Evolutionary conservation across 2,329 filamentous ascomycete species (phyloP), one percentile per base, ranked within the genome.

Genomic region (Colletotrichum lini): DNA sequence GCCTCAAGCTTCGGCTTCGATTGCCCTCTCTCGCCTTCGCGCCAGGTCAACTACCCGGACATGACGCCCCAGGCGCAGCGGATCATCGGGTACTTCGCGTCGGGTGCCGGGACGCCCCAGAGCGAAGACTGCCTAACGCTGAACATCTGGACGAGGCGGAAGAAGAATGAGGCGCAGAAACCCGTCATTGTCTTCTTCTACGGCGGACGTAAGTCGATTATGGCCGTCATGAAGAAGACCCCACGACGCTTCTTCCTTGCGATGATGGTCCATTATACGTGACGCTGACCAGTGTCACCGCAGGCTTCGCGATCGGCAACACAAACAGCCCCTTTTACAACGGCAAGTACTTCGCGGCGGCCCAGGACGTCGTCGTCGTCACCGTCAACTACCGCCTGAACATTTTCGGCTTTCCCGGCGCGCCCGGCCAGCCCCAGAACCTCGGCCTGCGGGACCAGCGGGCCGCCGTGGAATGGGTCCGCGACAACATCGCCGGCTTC

Each of bases 361-460:
- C 81, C 0, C 77, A 86, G 61, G 84, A 86, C 49, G 78, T 85
- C 1, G 76, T 88, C 2, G 77, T 87, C 0, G 81, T 87, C 2
- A 83, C 83, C 0, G 77, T 87, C 66, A 87, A 86, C 78, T 87
- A 84, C 72, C 82, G 84, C 1, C 49, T 83, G 52, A 82, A 81
- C 67, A 79, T 84, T 69, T 83, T 85, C 52, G 82, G 83, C 40
- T 84, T 84, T 66, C 83, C 82, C 0, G 79, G 79, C 4, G 77
- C 76, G 0, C 75, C 79, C 69, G 73, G 62, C 1, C 66, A 66
- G 26, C 47, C 66, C 0, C 78, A 81, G 45, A 88, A 88, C 65
- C 74, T 86, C 1, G 85, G 85, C 0, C 75, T 88, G 4, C 79
- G 82, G 1, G 87, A 90, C 74, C 87, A 89, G 73, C 82, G 86